A percentile compares a stretch with the other conserved stretches of the same genome.
Evolutionary conservation across 2,329 filamentous ascomycete genomes (phyloP).

Genomic region (Aureobasidium lini): DNA sequence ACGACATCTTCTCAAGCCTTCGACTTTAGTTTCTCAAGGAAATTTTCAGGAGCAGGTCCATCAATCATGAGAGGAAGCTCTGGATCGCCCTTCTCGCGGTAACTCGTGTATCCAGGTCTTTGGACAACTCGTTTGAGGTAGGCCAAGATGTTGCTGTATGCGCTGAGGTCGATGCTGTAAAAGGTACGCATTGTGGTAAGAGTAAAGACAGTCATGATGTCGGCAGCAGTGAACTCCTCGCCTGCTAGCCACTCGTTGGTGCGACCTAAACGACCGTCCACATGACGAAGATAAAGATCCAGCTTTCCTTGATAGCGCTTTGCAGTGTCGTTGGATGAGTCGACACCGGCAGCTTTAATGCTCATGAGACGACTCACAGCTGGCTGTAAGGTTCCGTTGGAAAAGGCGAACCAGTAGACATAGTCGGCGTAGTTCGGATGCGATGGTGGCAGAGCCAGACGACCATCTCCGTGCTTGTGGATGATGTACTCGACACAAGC

Average conservation of each 20-base stretch:
- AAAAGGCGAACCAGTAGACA: conserved; percentile 58
- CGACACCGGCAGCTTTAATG: conserved; percentile 19
- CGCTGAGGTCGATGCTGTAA: conserved; percentile 25
- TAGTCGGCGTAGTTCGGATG: conserved; percentile 51
- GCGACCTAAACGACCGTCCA: conserved; percentile 43
- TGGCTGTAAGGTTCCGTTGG: conserved; percentile 35
- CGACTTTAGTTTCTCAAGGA: conserved; percentile 21
- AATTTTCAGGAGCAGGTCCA: conserved; percentile 21
- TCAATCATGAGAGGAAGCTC: conserved; percentile 22
- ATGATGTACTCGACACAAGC: conserved; percentile 58
- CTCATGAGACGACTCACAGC: conserved; percentile 20
- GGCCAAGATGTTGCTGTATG: conserved; percentile 22
- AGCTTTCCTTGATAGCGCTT: conserved; percentile 30
- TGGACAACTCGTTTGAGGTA: conserved; percentile 23
- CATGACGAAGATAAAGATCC: conserved; percentile 31
- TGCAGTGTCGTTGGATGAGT: conserved; percentile 25
- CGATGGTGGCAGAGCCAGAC: conserved; percentile 38
- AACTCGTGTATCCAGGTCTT: conserved; percentile 24
- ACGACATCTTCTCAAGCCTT: not conserved
- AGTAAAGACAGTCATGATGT: conserved; percentile 56
- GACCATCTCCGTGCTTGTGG: conserved; percentile 44
- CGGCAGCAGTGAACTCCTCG: conserved; percentile 55
- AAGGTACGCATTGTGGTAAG: conserved; percentile 56
- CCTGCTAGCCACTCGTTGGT: conserved; percentile 51
- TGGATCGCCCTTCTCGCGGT: conserved; percentile 28